phyloP scores from a whole-genome alignment of 495 filamentous ascomycete genomes.

The Lasiosphaeriaceae sp. region DNA sequence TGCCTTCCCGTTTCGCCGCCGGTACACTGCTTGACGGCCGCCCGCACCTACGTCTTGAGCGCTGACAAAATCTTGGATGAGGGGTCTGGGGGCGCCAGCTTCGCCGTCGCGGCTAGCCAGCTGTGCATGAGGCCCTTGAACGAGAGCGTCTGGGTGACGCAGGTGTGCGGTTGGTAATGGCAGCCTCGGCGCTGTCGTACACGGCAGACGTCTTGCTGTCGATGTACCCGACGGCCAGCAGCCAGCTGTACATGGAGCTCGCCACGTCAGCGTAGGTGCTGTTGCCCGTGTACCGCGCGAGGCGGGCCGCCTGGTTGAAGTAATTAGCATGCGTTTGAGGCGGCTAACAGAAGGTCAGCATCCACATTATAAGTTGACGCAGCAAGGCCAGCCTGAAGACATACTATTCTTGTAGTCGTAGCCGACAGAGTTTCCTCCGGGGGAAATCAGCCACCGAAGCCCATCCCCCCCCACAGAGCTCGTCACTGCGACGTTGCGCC shows the following conservation, averaged over 20 bases:
- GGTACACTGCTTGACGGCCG: slow-evolving; percentile 64
- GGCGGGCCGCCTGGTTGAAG: slow-evolving; percentile 74
- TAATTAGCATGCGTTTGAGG: slow-evolving; percentile 58
- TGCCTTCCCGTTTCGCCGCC: slow-evolving; percentile 49
- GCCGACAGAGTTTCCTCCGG: slow-evolving; percentile 68
- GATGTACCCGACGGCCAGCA: slow-evolving; percentile 58
- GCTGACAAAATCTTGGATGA: slow-evolving; percentile 56
- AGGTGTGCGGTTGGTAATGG: too few species aligned
- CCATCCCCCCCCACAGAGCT: slow-evolving; percentile 62
- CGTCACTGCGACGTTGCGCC: slow-evolving; percentile 44
- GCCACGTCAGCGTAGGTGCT: slow-evolving; percentile 76
- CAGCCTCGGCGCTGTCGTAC: slow-evolving; percentile 67
- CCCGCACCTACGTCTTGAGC: slow-evolving; percentile 57
- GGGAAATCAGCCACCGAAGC: slow-evolving; percentile 75
- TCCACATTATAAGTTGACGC: neutral
- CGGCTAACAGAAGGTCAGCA: neutral
- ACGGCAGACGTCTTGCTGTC: slow-evolving; percentile 52
- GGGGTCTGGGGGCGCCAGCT: slow-evolving; percentile 63
- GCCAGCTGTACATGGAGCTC: slow-evolving; percentile 71
- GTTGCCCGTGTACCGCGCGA: slow-evolving; percentile 75
- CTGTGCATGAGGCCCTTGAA: slow-evolving; percentile 81
- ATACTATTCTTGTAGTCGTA: slow-evolving; percentile 80
- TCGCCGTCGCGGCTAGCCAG: slow-evolving; percentile 70
- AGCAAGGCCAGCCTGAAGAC: slow-evolving; percentile 10
- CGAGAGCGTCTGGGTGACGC: slow-evolving; percentile 69